Evolutionary conservation across 352 stramenopile species (phyloP).

Genomic region (Phytophthora aleatoria): DNA sequence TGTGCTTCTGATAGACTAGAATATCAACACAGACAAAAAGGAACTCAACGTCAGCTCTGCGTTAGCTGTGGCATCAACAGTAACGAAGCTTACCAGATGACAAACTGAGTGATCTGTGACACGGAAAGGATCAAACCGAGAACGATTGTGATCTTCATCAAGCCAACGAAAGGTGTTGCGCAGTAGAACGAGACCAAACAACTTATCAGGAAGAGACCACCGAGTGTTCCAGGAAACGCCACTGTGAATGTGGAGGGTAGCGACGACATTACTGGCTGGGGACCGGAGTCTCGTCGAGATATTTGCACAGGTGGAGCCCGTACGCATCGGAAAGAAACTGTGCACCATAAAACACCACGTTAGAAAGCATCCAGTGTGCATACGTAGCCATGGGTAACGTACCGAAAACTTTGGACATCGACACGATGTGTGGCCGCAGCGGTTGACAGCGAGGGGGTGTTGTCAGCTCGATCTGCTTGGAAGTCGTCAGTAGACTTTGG

Average conservation of each 20-base stretch:
- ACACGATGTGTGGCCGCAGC: slow-evolving; percentile 59
- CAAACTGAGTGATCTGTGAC: slow-evolving; percentile 75
- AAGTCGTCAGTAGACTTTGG: slow-evolving; percentile 38
- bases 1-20: slow-evolving; percentile 43
- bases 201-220: slow-evolving; percentile 77
- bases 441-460: slow-evolving; percentile 55
- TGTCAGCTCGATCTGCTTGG: slow-evolving; percentile 63
- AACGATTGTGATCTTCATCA: slow-evolving; percentile 90
- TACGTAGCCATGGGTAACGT: slow-evolving; percentile 1
- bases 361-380: neutral
- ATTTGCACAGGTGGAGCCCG: slow-evolving; percentile 40
- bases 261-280: slow-evolving; percentile 44
- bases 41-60: slow-evolving; percentile 2
- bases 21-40: slow-evolving; percentile 7
- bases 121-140: slow-evolving; percentile 78
- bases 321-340: slow-evolving; percentile 62
- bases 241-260: slow-evolving; percentile 61
- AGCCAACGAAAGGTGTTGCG: slow-evolving; percentile 68
- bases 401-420: slow-evolving; percentile 63
- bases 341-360: neutral
- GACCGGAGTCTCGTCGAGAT: slow-evolving; percentile 47
- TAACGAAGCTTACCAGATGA: slow-evolving; percentile 46
- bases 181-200: slow-evolving; percentile 79
- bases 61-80: neutral
- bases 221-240: slow-evolving; percentile 69